Percentiles rank a stretch among this genome's conserved stretches.
Conservation (phyloP, 1,139 yeast genomes). For the Suhomyces guaymorum region DNA sequence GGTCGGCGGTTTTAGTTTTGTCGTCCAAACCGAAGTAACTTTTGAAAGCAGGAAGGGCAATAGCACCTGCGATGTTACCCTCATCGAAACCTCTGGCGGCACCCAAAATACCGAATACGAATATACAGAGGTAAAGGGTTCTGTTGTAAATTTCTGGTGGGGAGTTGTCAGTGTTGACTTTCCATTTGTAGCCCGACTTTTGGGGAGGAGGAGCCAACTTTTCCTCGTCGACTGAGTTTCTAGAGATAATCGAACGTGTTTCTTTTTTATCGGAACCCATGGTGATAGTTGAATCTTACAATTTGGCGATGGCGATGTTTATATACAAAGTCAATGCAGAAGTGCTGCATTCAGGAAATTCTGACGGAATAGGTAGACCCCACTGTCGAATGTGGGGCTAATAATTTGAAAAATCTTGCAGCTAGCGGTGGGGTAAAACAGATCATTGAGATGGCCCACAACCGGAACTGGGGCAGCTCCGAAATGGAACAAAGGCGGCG, state of each 20-base stretch:
- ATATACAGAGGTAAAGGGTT: conserved; percentile 47
- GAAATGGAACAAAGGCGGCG: neutral
- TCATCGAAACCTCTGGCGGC: conserved; percentile 65
- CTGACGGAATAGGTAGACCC: conserved; percentile 1
- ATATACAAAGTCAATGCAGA: no score
- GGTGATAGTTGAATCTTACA: neutral
- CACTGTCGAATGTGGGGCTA: conserved; percentile 1
- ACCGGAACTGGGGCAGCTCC: neutral
- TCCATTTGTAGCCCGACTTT: conserved; percentile 26
- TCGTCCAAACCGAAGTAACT: conserved; percentile 49
- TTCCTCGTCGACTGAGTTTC: conserved; percentile 5
- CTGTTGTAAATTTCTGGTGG: conserved; percentile 53
- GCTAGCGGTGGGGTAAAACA: neutral
- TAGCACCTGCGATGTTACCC: conserved; percentile 50
- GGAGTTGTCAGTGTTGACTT: conserved; percentile 35
- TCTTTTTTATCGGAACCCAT: conserved; percentile 13
- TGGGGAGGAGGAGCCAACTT: neutral
- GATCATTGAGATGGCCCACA: no score
- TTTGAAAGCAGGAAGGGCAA: conserved; percentile 47
- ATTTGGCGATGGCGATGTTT: neutral
- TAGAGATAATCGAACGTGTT: conserved; percentile 12
- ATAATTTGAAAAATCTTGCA: neutral
- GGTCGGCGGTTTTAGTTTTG: conserved; percentile 30
- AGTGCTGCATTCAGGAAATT: neutral
- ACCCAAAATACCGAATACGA: conserved; percentile 59